Evolutionary conservation across 169 alveolate genomes (phyloP), one percentile per base, ranked within the genome.

Genomic region (Eimeria sp.): DNA sequence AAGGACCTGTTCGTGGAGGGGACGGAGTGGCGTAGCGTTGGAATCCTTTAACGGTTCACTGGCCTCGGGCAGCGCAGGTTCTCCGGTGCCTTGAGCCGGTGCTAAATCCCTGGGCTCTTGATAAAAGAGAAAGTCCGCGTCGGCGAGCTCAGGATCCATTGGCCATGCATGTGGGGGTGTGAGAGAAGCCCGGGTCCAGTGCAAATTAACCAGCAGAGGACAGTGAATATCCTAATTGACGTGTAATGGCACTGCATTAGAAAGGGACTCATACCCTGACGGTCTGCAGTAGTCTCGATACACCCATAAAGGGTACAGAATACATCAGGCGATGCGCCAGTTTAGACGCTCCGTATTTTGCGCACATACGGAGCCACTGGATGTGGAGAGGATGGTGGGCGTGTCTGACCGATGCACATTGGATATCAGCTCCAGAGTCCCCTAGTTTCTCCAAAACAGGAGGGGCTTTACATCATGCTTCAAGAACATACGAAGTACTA

Each of bases 111-210:
- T 64, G 49, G 54, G 6, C 68, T 37, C 49, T 18, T 60, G 62
- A n/a, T 64, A 43, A 6, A 37, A 11, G 30, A n/a, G 11, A 27
- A 87, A 64, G 25, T 87, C 93, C 6, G 93, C 93, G 66, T 87
- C 93, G 1, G 56, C 64, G 33, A 87, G 93, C 16, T 87, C 93
- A 60, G 93, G 93, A 87, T 87, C 93, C 93, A 87, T 87, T 52
- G 82, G 62, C 66, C 88, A n/a, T n/a, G 66, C 40, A 52, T 78
- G 88, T 78, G 88, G 49, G 88, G 88, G 49, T 4, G 68, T 49
- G 68, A n/a, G 49, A 46, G 16, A 46, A 43, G 20, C 49, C 49
- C 88, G 88, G 49, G 25, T 20, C 66, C 8, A 23, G 13, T 30
- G 40, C 37, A 46, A 43, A 43, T 27, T 10, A 14, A 13, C 43